These are phyloP conservation scores for Russula foetens DNA, from an alignment of 768 basidiomycete genomes.

Conservation along the genomic window DNA sequence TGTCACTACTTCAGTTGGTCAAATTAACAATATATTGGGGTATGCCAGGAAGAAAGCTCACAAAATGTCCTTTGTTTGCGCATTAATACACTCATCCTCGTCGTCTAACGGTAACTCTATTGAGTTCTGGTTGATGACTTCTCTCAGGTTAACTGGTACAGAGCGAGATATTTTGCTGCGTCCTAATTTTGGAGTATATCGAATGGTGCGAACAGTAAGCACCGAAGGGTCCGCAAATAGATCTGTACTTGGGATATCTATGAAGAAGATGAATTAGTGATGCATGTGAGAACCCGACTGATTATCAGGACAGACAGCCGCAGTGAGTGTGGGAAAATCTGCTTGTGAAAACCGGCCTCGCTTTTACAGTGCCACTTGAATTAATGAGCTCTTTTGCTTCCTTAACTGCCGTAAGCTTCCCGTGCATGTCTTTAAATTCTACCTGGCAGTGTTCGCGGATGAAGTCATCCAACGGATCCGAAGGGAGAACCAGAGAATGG, in stretches of 20 bases:
- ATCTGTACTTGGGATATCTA: not conserved
- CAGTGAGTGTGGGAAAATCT: not conserved
- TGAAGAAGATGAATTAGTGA: not conserved
- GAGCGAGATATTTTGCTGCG: not conserved
- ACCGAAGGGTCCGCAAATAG: not conserved
- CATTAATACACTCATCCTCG: not conserved
- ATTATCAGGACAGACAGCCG: not conserved
- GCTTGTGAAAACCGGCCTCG: not conserved
- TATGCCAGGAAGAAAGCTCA: not conserved
- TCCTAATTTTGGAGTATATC: conserved; percentile 4
- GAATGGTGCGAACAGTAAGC: conserved; percentile 5
- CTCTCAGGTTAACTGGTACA: not conserved
- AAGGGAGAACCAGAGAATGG: conserved; percentile 9
- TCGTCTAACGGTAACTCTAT: not conserved
- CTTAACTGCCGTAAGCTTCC: not conserved
- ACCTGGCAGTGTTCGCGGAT: not conserved
- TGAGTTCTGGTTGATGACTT: not conserved
- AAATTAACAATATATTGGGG: not conserved
- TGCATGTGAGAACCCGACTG: not conserved
- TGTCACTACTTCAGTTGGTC: not conserved
- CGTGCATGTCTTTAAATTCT: not conserved
- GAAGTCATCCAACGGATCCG: conserved; percentile 13
- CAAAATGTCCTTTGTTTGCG: not conserved
- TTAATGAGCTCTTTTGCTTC: not conserved
- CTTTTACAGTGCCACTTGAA: not conserved